Evolutionary conservation across 2,329 filamentous ascomycete genomes (phyloP).

Genomic region (Curvularia sp.): DNA sequence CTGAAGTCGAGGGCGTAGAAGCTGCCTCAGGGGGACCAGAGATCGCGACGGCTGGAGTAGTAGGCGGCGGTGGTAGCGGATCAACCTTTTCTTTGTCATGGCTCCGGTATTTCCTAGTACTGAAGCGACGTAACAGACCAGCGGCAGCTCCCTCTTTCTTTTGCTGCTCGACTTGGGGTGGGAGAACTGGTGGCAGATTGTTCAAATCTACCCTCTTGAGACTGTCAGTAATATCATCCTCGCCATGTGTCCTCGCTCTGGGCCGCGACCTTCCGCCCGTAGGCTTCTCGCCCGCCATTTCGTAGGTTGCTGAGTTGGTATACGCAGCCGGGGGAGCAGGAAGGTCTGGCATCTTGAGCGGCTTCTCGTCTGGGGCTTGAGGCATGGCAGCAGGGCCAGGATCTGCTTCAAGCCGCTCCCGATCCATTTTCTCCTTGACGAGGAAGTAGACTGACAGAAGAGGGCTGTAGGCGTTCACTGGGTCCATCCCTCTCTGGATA

Average conservation of each 20-base stretch:
- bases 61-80: slow-evolving; percentile 70
- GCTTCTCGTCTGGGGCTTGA: slow-evolving; percentile 62
- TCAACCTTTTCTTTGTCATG: slow-evolving; percentile 58
- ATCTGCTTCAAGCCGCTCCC: slow-evolving; percentile 69
- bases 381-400: slow-evolving; percentile 66
- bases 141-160: slow-evolving; percentile 90
- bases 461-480: slow-evolving; percentile 91
- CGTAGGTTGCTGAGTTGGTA: slow-evolving; percentile 83
- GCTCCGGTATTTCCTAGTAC: slow-evolving; percentile 79
- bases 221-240: slow-evolving; percentile 83
- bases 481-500: slow-evolving; percentile 81
- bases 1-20: slow-evolving; percentile 59
- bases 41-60: slow-evolving; percentile 79
- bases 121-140: slow-evolving; percentile 85
- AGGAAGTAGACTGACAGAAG: slow-evolving; percentile 94
- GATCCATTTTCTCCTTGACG: slow-evolving; percentile 91
- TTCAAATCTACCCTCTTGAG: slow-evolving; percentile 70
- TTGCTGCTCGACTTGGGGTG: slow-evolving; percentile 61
- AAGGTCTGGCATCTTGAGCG: slow-evolving; percentile 74
- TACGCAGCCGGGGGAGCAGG: slow-evolving; percentile 83
- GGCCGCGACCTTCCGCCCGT: slow-evolving; percentile 84
- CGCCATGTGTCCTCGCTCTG: slow-evolving; percentile 89
- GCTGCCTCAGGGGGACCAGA: slow-evolving; percentile 74
- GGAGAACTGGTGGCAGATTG: slow-evolving; percentile 59
- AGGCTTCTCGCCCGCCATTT: slow-evolving; percentile 87